Percentiles rank a stretch among this genome's conserved stretches.
Conservation (phyloP, 345 rosid species). For the Eucalyptus virginea region DNA sequence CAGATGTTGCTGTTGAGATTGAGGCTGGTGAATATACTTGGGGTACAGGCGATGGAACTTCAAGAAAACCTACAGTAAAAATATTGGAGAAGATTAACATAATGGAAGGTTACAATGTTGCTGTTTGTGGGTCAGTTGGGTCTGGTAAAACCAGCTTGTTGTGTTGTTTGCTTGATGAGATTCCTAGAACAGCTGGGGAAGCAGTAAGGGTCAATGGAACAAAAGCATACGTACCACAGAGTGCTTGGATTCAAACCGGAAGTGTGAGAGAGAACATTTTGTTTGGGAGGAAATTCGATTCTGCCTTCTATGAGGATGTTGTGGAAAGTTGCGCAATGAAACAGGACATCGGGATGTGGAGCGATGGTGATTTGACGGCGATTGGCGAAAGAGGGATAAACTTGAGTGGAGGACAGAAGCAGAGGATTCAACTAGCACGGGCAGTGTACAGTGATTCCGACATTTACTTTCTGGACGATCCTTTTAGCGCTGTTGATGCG, state of each 20-base stretch:
- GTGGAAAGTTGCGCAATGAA: slow-evolving; percentile 53
- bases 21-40: slow-evolving; percentile 42
- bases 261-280: slow-evolving; percentile 60
- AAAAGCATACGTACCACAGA: slow-evolving; percentile 73
- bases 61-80: slow-evolving; percentile 8
- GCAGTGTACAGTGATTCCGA: slow-evolving; percentile 10
- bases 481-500: slow-evolving; percentile 17
- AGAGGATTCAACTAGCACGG: slow-evolving; percentile 19
- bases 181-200: slow-evolving; percentile 54
- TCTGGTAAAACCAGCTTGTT: slow-evolving; percentile 75
- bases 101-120: slow-evolving; percentile 47
- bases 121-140: slow-evolving; percentile 80
- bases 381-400: slow-evolving; percentile 81
- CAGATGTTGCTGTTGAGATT: slow-evolving; percentile 20
- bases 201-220: slow-evolving; percentile 43
- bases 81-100: slow-evolving; percentile 25
- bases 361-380: slow-evolving; percentile 40
- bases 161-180: slow-evolving; percentile 62
- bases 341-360: slow-evolving; percentile 50
- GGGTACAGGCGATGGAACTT: slow-evolving; percentile 15
- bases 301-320: slow-evolving; percentile 40
- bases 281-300: slow-evolving; percentile 50
- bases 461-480: slow-evolving; percentile 16
- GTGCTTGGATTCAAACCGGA: slow-evolving; percentile 81
- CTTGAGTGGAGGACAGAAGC: slow-evolving; percentile 37